phyloP scores from a whole-genome alignment of 495 filamentous ascomycete species.

The Tuber brumale region DNA sequence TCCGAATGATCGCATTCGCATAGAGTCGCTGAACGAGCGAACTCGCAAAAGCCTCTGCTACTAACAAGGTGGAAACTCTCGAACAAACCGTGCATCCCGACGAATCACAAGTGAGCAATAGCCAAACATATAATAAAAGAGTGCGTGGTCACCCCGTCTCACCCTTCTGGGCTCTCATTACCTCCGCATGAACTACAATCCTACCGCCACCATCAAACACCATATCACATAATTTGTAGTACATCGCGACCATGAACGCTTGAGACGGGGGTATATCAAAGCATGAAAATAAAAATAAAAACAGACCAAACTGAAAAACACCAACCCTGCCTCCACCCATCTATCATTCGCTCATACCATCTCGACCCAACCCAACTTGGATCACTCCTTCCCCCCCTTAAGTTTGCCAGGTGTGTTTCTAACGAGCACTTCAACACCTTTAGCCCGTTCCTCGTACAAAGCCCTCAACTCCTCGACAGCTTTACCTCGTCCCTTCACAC shows the following conservation, averaged over 20 bases:
- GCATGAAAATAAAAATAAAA: background rate
- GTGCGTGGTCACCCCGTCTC: background rate
- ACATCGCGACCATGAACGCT: background rate
- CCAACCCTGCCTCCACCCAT: background rate
- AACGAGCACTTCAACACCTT: conserved; percentile 30
- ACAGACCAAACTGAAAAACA: background rate
- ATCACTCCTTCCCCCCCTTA: conserved; percentile 32
- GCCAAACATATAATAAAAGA: background rate
- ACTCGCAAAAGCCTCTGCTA: background rate
- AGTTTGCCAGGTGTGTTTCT: conserved; percentile 20
- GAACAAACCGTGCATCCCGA: background rate
- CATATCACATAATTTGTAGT: background rate
- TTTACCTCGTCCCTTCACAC: conserved; percentile 20
- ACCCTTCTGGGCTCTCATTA: background rate
- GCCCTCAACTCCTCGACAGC: conserved; percentile 32
- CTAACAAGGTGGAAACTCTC: background rate
- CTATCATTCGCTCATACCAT: background rate
- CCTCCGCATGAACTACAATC: background rate
- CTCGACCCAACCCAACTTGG: background rate
- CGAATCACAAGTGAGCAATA: background rate
- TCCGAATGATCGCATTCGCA: background rate
- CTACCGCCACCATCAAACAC: background rate
- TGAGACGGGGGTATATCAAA: background rate
- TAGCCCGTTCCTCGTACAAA: conserved; percentile 33
- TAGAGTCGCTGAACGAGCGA: background rate